Evolutionary conservation across 23 red algal species (phyloP), one percentile per base, ranked within the genome.

Genomic region (Agarophyton chilense): DNA sequence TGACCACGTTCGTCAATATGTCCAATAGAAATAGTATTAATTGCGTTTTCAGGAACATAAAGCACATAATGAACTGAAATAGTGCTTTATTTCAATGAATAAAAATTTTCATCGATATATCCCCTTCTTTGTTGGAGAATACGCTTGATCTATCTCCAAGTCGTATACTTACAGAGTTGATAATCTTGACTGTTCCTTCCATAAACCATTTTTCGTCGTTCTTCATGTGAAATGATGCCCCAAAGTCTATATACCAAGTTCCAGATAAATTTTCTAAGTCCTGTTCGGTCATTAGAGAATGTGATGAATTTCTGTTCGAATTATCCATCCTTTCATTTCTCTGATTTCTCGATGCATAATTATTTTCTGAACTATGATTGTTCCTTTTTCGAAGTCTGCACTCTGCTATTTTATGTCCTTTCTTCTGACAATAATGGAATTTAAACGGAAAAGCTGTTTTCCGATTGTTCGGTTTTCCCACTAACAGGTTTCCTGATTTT

Each of bases 191-290:
- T 14, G 26, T 67, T 67, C 18, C 62, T 22, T 67, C 31, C 2
- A 36, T 38, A 38, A 67, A 67, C 62, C 62, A 67, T 10, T 26
- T 65, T 2, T 14, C 28, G 46, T 51, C 7, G 24, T 60, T 68
- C 57, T 21, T 60, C 51, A 84, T 68, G 25, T 66, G 80, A 22
- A 60, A 66, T 7, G 50, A 39, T 43, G 80, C 80, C 18, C 80
- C 80, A 2, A 33, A 68, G 28, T 84, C 54, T 18, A 84, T 66
- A 52, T 60, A 63, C 54, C 80, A 66, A 35, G 62, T 67, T 67
- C 62, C 62, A 67, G 3, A 38, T 11, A 67, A 11, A n/a, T 67
- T 67, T 8, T 14, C 6, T 36, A 6, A 5, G 7, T 67, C 31
- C 35, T 67, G 4, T 67, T 67, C 62, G 8, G 62, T 26, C 62